A percentile compares a stretch with the other conserved stretches of the same genome.
Conservation (phyloP, 306 rosid genomes). For the Citrullus mucosospermus region DNA sequence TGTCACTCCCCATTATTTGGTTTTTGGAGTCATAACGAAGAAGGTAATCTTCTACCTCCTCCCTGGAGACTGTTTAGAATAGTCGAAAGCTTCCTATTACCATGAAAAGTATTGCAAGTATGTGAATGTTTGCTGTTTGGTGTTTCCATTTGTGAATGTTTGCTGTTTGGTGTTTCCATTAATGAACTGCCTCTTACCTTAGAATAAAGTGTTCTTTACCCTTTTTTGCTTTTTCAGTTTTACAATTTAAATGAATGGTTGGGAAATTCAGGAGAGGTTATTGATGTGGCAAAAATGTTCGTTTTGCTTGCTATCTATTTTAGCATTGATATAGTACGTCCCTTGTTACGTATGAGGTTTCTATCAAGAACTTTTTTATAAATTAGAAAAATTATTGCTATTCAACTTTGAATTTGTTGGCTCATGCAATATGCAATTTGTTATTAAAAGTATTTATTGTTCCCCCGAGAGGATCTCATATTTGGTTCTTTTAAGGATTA, state of each 20-base stretch:
- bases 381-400: background rate
- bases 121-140: background rate
- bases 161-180: background rate
- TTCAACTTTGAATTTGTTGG: background rate
- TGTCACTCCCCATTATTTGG: conserved; percentile 51
- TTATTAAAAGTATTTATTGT: background rate
- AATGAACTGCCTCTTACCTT: background rate
- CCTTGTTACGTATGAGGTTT: background rate
- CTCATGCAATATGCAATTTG: no score
- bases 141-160: background rate
- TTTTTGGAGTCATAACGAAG: conserved; percentile 64
- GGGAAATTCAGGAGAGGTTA: background rate
- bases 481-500: background rate
- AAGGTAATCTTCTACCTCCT: conserved; percentile 31
- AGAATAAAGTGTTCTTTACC: background rate
- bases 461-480: background rate
- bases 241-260: background rate
- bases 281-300: background rate
- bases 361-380: background rate
- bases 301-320: background rate
- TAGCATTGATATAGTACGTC: background rate
- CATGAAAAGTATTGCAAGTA: background rate
- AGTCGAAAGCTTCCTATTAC: background rate
- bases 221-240: background rate
- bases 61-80: background rate